Evolutionary conservation across 139 green algal genomes (phyloP), one percentile per base, ranked within the genome.

Genomic region (Chlamydomonas asymmetrica): DNA sequence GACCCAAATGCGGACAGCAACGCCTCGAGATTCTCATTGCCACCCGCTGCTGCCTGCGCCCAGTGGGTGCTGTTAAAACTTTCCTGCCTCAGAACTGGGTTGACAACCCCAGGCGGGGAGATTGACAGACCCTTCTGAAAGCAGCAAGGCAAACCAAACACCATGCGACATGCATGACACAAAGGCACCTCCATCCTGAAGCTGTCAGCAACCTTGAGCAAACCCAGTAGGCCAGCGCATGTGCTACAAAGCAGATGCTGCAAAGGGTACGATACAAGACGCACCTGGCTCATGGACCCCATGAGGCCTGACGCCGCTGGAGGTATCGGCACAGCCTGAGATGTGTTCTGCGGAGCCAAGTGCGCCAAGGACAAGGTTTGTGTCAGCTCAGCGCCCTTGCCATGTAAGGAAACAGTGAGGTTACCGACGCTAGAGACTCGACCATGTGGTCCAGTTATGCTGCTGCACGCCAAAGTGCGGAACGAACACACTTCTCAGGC

Each of bases 1-100:
- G 70, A 76, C 2, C 70, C 70, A 27, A 61, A 76, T 2, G 22
- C 70, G 16, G 56, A 40, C 29, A 76, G 39, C 56, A 76, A 29
- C 1, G 68, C 45, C 38, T 66, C 68, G 3, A 66, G 40, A 35
- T 60, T 56, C 31, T 66, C 29, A 5, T 56, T 23, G 3, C 40
- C 70, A 23, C 40, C 38, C 34, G 9, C 49, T 4, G 29, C n/a
- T 1, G 39, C 32, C 20, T 13, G 10, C 5, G 39, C 22, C 31
- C 13, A 16, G 10, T 10, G 45, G 10, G 10, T 52, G 45, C 16
- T 52, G n/a, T n/a, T n/a, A n/a, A n/a, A n/a, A n/a, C n/a, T n/a
- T n/a, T n/a, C n/a, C n/a, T n/a, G n/a, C n/a, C n/a, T n/a, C n/a
- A n/a, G n/a, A n/a, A n/a, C n/a, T n/a, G n/a, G n/a, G n/a, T n/a